Conservation (phyloP, 75 land plant species). For the Pseudotsuga menziesii region DNA sequence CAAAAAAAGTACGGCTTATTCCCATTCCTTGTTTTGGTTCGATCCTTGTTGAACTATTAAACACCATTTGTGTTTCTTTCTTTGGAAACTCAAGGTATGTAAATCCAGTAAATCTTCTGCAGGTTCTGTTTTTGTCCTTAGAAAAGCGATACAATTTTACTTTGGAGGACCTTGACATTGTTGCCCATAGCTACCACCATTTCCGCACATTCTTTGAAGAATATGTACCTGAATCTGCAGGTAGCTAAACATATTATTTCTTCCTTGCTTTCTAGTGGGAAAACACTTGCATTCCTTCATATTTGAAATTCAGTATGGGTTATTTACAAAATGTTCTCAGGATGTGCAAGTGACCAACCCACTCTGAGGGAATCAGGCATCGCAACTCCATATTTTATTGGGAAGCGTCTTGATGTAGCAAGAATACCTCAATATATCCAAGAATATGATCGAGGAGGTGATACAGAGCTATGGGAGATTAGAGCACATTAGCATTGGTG, state of each 20-base stretch:
- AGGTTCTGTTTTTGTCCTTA: slow-evolving; percentile 77
- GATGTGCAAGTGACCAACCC: neutral
- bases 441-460: slow-evolving; percentile 80
- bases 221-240: slow-evolving; percentile 14
- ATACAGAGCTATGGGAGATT: slow-evolving; percentile 88
- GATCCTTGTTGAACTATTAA: neutral
- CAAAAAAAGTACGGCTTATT: slow-evolving; percentile 33
- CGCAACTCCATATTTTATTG: slow-evolving; percentile 32
- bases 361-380: slow-evolving; percentile 2
- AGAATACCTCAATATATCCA: slow-evolving; percentile 66
- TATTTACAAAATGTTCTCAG: neutral
- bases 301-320: neutral
- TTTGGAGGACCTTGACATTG: slow-evolving; percentile 70
- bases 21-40: neutral
- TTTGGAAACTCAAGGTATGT: neutral
- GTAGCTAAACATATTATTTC: neutral
- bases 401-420: slow-evolving; percentile 39
- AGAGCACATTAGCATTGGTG: slow-evolving; percentile 4
- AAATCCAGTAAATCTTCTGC: neutral
- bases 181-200: slow-evolving; percentile 75
- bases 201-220: slow-evolving; percentile 50
- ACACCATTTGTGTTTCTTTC: neutral
- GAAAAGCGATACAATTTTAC: slow-evolving; percentile 94
- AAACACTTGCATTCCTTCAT: neutral
- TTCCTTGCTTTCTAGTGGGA: neutral